Conservation (phyloP, 495 filamentous ascomycete species). For the Bathelium albidoporum region DNA sequence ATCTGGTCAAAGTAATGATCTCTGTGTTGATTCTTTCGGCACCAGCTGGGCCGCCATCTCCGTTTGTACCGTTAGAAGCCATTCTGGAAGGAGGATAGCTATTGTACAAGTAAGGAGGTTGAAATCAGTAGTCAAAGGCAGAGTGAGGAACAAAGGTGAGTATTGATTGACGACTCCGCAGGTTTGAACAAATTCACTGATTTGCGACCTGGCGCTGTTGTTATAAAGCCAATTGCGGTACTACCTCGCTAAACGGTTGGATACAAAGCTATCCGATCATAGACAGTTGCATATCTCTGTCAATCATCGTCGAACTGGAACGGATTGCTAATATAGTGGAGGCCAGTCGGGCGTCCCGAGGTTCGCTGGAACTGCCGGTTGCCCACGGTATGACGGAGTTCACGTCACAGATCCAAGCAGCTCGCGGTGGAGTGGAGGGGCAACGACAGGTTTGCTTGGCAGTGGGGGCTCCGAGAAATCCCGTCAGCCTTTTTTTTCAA, state of each 20-base stretch:
- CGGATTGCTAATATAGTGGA: background rate
- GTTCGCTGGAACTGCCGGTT: background rate
- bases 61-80: constrained; percentile 28
- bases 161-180: background rate
- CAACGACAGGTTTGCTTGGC: background rate
- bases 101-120: background rate
- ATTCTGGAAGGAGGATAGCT: background rate
- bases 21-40: constrained; percentile 84
- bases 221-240: background rate
- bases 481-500: background rate
- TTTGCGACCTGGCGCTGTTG: background rate
- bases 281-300: background rate
- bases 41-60: constrained; percentile 33
- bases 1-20: constrained; percentile 88
- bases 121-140: background rate
- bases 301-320: background rate
- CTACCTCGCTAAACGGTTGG: background rate
- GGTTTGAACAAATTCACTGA: background rate
- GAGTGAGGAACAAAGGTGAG: background rate
- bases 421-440: background rate
- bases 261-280: background rate
- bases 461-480: background rate
- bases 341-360: background rate
- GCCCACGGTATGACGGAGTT: background rate
- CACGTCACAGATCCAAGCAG: background rate